Conservation (phyloP, 371 early-diverging fungal species). For the Polyrhizophydium stewartii region DNA sequence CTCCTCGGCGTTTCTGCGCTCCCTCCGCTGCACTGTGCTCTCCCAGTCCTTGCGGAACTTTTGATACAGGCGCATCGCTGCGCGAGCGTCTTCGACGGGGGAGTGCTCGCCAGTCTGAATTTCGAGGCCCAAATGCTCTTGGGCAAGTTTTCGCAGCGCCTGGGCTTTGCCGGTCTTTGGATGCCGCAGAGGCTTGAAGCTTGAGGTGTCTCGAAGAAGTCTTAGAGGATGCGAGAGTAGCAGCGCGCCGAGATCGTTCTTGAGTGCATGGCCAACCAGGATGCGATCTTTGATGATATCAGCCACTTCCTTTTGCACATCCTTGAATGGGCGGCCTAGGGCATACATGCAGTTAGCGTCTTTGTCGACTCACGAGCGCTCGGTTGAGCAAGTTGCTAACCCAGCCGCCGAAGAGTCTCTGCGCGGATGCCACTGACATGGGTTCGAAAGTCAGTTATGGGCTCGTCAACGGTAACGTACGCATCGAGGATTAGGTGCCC, state of each 20-base stretch:
- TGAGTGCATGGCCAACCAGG: conserved; percentile 86
- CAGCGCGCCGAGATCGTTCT: conserved; percentile 77
- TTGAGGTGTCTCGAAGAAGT: conserved; percentile 80
- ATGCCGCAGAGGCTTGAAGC: conserved; percentile 68
- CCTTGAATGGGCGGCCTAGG: conserved; percentile 47
- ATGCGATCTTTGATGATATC: conserved; percentile 77
- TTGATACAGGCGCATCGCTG: conserved; percentile 84
- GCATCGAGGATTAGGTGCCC: conserved; percentile 83
- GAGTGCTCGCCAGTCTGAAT: conserved; percentile 90
- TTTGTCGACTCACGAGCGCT: too few species aligned
- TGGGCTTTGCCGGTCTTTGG: conserved; percentile 65
- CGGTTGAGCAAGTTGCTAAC: too few species aligned
- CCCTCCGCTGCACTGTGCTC: neutral
- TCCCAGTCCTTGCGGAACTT: conserved; percentile 53
- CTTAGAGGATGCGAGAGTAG: conserved; percentile 74
- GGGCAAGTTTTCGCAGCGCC: conserved; percentile 71
- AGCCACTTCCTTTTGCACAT: conserved; percentile 72
- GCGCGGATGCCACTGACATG: conserved; percentile 89
- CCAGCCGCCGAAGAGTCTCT: too few species aligned
- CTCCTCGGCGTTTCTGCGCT: neutral
- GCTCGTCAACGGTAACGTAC: conserved; percentile 76
- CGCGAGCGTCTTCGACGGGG: conserved; percentile 90
- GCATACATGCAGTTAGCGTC: neutral
- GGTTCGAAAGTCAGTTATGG: conserved; percentile 91
- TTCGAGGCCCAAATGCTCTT: conserved; percentile 63